Evolutionary conservation across 768 basidiomycete genomes (phyloP).

Genomic region (Rhodotorula kratochvilovae): DNA sequence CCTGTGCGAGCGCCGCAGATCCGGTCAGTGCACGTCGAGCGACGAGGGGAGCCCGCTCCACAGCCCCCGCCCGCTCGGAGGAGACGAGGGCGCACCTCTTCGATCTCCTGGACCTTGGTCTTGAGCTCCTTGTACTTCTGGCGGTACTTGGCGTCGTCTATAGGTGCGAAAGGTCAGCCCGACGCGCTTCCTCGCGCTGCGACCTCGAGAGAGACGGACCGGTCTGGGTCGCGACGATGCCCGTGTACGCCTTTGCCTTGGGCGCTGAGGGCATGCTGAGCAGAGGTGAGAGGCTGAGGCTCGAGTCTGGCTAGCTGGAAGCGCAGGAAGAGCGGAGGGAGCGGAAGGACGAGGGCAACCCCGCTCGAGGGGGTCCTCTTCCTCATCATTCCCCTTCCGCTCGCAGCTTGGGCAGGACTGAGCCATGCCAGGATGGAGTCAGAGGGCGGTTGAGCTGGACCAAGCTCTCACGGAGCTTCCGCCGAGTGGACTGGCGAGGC

Average conservation of each 20-base stretch:
- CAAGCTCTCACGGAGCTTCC: neutral
- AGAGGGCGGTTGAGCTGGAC: neutral
- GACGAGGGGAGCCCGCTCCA: neutral
- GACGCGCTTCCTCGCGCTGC: too few species aligned
- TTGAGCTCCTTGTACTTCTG: conserved; percentile 37
- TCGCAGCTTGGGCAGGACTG: neutral
- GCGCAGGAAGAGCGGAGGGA: neutral
- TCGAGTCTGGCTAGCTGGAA: fast-evolving
- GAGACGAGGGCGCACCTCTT: conserved; percentile 20
- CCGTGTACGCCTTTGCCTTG: conserved; percentile 19
- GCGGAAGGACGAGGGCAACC: neutral
- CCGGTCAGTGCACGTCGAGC: too few species aligned
- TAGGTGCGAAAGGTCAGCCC: neutral
- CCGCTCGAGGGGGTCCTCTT: too few species aligned
- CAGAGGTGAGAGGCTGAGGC: neutral
- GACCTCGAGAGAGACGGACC: conserved; percentile 9
- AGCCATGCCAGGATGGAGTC: neutral
- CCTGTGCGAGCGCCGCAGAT: conserved; percentile 1
- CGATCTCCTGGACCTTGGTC: conserved; percentile 31
- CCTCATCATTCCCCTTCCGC: too few species aligned
- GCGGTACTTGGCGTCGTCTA: conserved; percentile 40
- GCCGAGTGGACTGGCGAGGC: too few species aligned
- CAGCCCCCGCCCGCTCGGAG: neutral
- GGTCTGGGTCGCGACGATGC: conserved; percentile 23
- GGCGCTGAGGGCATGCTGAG: conserved; percentile 8